Percentiles rank a stretch among this genome's conserved stretches.
phyloP scores from a whole-genome alignment of 495 filamentous ascomycete species.

The Daldinia caldariorum region DNA sequence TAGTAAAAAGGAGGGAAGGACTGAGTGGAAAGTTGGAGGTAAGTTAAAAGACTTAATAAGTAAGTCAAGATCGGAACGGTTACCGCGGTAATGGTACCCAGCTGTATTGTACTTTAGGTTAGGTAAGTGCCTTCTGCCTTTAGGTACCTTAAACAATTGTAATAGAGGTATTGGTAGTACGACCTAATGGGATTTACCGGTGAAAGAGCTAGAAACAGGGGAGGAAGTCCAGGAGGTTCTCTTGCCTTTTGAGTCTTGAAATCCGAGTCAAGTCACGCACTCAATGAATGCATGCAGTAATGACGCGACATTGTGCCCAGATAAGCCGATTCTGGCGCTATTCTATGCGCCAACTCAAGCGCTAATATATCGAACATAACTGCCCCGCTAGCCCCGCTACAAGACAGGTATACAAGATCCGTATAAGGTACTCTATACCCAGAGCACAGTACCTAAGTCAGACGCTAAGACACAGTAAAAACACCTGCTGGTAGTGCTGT shows the following conservation, averaged over 20 bases:
- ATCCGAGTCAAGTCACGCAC: conserved; percentile 38
- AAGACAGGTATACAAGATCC: no score
- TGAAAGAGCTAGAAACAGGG: conserved; percentile 20
- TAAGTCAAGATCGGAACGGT: background rate
- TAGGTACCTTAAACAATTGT: no score
- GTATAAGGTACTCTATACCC: background rate
- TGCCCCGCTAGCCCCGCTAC: conserved; percentile 2
- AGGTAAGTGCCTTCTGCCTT: no score
- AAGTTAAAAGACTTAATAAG: background rate
- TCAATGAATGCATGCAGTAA: conserved; percentile 21
- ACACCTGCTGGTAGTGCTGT: background rate
- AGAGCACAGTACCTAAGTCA: background rate
- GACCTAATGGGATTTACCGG: background rate
- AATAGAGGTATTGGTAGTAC: background rate
- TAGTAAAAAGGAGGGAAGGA: conserved; percentile 5
- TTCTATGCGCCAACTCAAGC: background rate
- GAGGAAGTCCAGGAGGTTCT: conserved; percentile 17
- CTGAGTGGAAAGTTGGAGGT: background rate
- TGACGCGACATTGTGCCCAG: conserved; percentile 30
- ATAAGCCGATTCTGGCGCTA: conserved; percentile 29
- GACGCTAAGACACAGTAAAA: conserved; percentile 1
- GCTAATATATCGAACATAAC: background rate
- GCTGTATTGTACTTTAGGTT: background rate
- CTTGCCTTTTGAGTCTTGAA: conserved; percentile 24
- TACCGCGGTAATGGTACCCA: background rate